A percentile compares a stretch with the other conserved stretches of the same genome.
phyloP scores from a whole-genome alignment of 225 moss, liverwort and hornwort species.

The Climacium dendroides region DNA sequence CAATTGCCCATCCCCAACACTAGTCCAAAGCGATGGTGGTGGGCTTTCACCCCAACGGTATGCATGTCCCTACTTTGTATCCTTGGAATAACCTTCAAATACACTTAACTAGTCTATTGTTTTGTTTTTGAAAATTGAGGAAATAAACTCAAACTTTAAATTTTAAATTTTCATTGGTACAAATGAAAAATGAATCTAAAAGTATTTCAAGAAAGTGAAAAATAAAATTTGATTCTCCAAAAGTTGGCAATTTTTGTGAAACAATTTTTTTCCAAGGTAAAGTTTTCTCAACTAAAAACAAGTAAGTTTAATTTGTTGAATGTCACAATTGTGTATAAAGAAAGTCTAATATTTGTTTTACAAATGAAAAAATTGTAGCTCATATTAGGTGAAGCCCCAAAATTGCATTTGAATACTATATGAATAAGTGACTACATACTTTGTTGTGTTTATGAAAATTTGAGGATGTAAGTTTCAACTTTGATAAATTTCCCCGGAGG shows the following conservation, averaged over 20 bases:
- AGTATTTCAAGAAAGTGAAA: neutral
- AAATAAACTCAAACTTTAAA: neutral
- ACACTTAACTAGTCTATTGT: too few species aligned
- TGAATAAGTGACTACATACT: neutral
- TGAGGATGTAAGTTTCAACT: neutral
- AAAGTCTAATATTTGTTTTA: neutral
- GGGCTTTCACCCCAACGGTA: constrained; percentile 30
- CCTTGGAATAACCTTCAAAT: neutral
- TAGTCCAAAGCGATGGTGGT: constrained; percentile 33
- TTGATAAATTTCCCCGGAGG: too few species aligned
- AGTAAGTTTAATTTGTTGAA: neutral
- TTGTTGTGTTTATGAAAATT: neutral
- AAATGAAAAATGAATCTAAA: neutral
- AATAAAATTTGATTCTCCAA: neutral
- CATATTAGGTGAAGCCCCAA: neutral
- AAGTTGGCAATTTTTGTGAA: neutral
- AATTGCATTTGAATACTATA: neutral
- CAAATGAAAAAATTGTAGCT: neutral
- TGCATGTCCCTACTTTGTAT: neutral
- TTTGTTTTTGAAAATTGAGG: neutral
- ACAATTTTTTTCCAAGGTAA: neutral
- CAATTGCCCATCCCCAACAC: constrained; percentile 2
- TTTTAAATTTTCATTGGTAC: neutral
- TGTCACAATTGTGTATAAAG: neutral
- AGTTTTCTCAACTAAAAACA: neutral